Conservation (phyloP, 306 rosid species). For the Canavalia gladiata region DNA sequence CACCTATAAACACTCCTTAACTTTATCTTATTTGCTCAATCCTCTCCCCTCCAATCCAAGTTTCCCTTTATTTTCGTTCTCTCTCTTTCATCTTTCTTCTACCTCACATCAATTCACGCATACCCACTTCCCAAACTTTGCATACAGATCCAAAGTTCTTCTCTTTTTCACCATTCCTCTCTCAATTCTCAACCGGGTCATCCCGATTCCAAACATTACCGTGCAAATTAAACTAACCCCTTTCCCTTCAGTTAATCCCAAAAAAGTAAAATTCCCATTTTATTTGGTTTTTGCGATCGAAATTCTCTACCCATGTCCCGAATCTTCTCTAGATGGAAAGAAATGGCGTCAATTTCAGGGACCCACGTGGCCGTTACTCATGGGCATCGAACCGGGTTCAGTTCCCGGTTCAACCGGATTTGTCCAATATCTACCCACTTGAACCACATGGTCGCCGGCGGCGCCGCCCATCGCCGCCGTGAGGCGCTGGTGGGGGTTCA, state of each 20-base stretch:
- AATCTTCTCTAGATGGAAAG: conserved; percentile 75
- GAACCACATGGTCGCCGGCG: conserved; percentile 55
- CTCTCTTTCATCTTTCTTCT: conserved; percentile 14
- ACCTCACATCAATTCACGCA: conserved; percentile 18
- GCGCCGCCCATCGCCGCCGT: conserved; percentile 56
- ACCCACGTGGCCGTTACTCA: conserved; percentile 28
- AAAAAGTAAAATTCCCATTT: not conserved
- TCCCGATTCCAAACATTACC: conserved; percentile 15
- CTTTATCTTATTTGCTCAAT: conserved; percentile 58
- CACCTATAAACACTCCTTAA: conserved; percentile 50
- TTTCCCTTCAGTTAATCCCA: not conserved
- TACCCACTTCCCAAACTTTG: conserved; percentile 32
- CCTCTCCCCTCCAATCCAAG: conserved; percentile 52
- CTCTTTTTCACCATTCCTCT: conserved; percentile 27
- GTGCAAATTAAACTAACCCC: not conserved
- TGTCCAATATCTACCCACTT: conserved; percentile 66
- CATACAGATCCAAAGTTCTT: conserved; percentile 49
- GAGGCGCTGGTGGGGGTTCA: conserved; percentile 71
- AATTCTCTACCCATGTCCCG: conserved; percentile 60
- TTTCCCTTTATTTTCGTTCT: conserved; percentile 37
- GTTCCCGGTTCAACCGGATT: conserved; percentile 55
- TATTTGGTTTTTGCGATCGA: conserved; percentile 1
- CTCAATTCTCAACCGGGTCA: conserved; percentile 41
- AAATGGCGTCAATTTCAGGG: conserved; percentile 50
- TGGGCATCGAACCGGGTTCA: conserved; percentile 39